Conservation (phyloP, 345 rosid species). For the Ricinus communis region DNA sequence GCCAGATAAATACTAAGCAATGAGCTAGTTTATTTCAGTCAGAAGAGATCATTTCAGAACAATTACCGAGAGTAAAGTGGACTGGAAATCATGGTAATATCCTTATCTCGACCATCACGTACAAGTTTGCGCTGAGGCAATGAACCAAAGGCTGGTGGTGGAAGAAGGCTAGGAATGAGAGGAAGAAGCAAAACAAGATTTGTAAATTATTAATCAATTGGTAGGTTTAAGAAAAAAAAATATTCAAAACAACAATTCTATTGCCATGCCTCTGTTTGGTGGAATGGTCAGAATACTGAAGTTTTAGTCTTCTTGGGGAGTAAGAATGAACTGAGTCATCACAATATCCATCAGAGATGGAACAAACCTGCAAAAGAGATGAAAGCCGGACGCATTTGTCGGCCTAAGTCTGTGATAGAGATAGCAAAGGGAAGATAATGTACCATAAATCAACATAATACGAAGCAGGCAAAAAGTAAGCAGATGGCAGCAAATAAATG, state of each 20-base stretch:
- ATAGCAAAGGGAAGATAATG: background rate
- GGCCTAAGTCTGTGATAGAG: background rate
- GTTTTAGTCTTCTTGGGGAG: constrained; percentile 28
- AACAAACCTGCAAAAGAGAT: constrained; percentile 43
- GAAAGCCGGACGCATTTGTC: constrained; percentile 10
- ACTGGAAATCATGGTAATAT: constrained; percentile 16
- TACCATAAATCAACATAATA: background rate
- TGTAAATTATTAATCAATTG: background rate
- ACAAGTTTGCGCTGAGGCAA: constrained; percentile 33
- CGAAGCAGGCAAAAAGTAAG: background rate
- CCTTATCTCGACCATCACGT: constrained; percentile 32
- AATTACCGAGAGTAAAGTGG: constrained; percentile 36
- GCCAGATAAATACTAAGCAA: background rate
- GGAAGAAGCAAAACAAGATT: constrained; percentile 12
- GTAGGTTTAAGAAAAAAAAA: constrained; percentile 2
- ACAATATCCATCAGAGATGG: constrained; percentile 24
- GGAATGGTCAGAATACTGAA: constrained; percentile 22
- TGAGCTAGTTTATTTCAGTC: constrained; percentile 12
- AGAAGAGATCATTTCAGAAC: constrained; percentile 19
- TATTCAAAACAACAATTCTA: constrained; percentile 7
- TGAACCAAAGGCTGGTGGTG: constrained; percentile 54
- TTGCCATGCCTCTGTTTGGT: constrained; percentile 45
- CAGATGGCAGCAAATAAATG: background rate
- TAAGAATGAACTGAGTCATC: constrained; percentile 25
- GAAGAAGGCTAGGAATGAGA: constrained; percentile 39